phyloP scores from a whole-genome alignment of 1,284 basidiomycete genomes.

The Tilletia walkeri region DNA sequence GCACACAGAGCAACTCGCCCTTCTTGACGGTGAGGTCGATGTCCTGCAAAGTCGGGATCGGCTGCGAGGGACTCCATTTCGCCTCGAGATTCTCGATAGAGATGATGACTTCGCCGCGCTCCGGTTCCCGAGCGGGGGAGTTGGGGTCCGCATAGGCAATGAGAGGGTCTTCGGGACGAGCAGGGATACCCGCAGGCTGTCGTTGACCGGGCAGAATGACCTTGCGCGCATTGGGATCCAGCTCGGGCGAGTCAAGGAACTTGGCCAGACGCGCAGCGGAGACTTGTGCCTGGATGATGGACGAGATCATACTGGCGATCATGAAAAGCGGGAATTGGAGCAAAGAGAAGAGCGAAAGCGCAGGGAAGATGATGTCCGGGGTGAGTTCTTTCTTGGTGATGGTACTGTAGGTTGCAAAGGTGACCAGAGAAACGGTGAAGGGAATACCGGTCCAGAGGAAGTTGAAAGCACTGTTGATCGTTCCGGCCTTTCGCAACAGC shows the following conservation, averaged over 20 bases:
- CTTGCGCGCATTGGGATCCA: constrained; percentile 68
- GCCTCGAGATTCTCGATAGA: constrained; percentile 57
- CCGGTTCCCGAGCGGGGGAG: constrained; percentile 17
- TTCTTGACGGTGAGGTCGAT: constrained; percentile 74
- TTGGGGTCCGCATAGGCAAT: constrained; percentile 56
- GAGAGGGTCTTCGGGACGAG: constrained; percentile 58
- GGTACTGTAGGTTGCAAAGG: constrained; percentile 76
- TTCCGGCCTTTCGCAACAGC: constrained; percentile 61
- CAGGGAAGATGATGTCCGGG: constrained; percentile 87
- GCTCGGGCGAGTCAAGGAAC: constrained; percentile 76
- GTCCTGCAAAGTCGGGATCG: constrained; percentile 69
- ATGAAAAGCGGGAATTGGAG: constrained; percentile 84
- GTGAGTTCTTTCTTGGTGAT: constrained; percentile 74
- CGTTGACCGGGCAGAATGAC: constrained; percentile 19
- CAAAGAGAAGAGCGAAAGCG: constrained; percentile 87
- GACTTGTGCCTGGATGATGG: constrained; percentile 69
- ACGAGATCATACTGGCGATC: constrained; percentile 64
- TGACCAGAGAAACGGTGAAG: constrained; percentile 68
- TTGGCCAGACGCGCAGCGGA: constrained; percentile 75
- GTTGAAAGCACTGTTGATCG: constrained; percentile 49
- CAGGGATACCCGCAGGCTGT: neutral
- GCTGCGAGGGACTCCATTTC: constrained; percentile 66
- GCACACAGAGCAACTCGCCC: constrained; percentile 80
- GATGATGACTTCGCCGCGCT: constrained; percentile 69
- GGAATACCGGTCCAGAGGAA: constrained; percentile 53